A percentile compares a stretch with the other conserved stretches of the same genome.
These are phyloP conservation scores for Smittium culicis DNA, from an alignment of 371 early-diverging fungal genomes.

Conservation along the genomic window DNA sequence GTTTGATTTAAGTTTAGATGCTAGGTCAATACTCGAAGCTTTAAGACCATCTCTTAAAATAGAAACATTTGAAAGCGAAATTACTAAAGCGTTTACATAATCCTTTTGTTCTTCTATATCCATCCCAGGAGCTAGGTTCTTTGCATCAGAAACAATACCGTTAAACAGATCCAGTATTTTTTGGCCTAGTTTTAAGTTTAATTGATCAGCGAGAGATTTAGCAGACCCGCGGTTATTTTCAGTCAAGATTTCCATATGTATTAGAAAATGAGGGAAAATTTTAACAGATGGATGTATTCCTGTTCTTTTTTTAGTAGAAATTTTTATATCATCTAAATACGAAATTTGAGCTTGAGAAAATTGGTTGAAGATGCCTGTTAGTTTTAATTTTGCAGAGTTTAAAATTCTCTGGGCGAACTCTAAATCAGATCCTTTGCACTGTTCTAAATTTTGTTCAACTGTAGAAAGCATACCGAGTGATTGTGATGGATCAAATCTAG, in stretches of 20 bases:
- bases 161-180: constrained; percentile 44
- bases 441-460: constrained; percentile 53
- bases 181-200: constrained; percentile 69
- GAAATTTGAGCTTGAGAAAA: constrained; percentile 79
- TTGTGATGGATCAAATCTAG: constrained; percentile 63
- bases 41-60: constrained; percentile 14
- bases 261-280: constrained; percentile 75
- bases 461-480: constrained; percentile 71
- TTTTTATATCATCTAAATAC: constrained; percentile 80
- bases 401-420: constrained; percentile 51
- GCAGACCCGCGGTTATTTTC: constrained; percentile 44
- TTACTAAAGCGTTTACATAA: constrained; percentile 70
- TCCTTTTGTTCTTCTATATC: constrained; percentile 73
- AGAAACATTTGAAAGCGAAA: constrained; percentile 53
- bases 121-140: constrained; percentile 20
- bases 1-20: neutral
- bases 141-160: constrained; percentile 15
- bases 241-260: constrained; percentile 44
- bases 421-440: constrained; percentile 43
- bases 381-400: constrained; percentile 44
- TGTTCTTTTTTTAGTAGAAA: constrained; percentile 66
- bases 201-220: constrained; percentile 53
- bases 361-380: constrained; percentile 55
- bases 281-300: constrained; percentile 77
- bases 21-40: neutral